phyloP scores from a whole-genome alignment of 768 basidiomycete species.

The Lentinula sp. region DNA sequence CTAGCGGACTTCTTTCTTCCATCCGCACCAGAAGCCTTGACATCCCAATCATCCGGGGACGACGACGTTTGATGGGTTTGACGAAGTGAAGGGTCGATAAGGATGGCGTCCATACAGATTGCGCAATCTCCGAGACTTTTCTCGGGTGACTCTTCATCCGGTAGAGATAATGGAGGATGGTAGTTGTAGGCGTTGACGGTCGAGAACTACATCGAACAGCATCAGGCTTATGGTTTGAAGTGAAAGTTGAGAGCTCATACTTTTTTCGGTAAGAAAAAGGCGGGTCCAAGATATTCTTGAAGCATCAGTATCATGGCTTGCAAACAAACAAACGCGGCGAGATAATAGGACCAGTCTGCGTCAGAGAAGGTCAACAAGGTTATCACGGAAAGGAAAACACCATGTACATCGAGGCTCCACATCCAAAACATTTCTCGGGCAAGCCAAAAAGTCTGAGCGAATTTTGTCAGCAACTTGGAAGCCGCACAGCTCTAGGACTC shows the following conservation, averaged over 20 bases:
- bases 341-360: conserved; percentile 58
- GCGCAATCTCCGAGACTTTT: conserved; percentile 81
- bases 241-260: conserved; percentile 30
- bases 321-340: conserved; percentile 53
- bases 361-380: background rate
- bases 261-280: conserved; percentile 74
- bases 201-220: conserved; percentile 39
- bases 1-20: background rate
- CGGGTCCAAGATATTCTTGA: conserved; percentile 72
- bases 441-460: conserved; percentile 69
- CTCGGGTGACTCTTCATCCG: conserved; percentile 71
- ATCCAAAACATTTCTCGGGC: conserved; percentile 83
- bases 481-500: conserved; percentile 21
- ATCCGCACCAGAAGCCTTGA: conserved; percentile 14
- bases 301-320: conserved; percentile 61
- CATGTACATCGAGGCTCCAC: conserved; percentile 64
- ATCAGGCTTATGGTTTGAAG: background rate
- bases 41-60: background rate
- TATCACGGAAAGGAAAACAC: conserved; percentile 5
- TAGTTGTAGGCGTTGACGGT: conserved; percentile 70
- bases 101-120: conserved; percentile 89
- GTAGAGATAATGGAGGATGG: conserved; percentile 68
- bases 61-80: background rate
- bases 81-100: conserved; percentile 37
- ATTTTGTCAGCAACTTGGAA: background rate